Percentiles rank a stretch among this genome's conserved stretches.
Conservation (phyloP, 768 basidiomycete species). For the Suillus plorans region DNA sequence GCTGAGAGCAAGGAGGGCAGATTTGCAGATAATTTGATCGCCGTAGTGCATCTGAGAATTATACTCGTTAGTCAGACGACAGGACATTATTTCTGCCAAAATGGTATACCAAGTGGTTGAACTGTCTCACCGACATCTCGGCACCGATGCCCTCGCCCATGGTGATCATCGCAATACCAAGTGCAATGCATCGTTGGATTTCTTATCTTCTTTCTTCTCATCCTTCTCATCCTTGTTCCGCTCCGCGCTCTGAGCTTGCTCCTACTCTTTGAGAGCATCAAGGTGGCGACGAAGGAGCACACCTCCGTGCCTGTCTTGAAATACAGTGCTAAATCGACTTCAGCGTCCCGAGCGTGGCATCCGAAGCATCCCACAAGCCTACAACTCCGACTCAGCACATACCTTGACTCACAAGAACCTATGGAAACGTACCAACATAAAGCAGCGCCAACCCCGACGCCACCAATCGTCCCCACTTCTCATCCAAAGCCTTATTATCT, state of each 20-base stretch:
- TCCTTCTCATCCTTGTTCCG: constrained; percentile 34
- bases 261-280: constrained; percentile 43
- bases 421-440: constrained; percentile 69
- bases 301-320: constrained; percentile 89
- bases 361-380: constrained; percentile 92
- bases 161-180: constrained; percentile 81
- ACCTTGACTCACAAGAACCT: neutral
- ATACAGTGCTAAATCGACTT: constrained; percentile 93
- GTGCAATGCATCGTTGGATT: constrained; percentile 72
- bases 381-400: constrained; percentile 12
- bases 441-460: constrained; percentile 83
- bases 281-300: constrained; percentile 94
- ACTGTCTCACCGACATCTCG: constrained; percentile 94
- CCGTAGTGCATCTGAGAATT: constrained; percentile 91
- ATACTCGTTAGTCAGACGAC: constrained; percentile 16
- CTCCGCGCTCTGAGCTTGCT: constrained; percentile 30
- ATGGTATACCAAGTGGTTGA: constrained; percentile 86
- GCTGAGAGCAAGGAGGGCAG: constrained; percentile 94
- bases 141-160: constrained; percentile 97
- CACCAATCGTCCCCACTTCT: constrained; percentile 95
- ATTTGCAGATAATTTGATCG: constrained; percentile 87
- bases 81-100: neutral
- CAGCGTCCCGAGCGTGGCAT: constrained; percentile 90
- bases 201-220: constrained; percentile 50
- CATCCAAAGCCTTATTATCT: constrained; percentile 70